Base-by-base conservation (phyloP, 352 stramenopile species). In the Globisporangium uncinulatum region DNA sequence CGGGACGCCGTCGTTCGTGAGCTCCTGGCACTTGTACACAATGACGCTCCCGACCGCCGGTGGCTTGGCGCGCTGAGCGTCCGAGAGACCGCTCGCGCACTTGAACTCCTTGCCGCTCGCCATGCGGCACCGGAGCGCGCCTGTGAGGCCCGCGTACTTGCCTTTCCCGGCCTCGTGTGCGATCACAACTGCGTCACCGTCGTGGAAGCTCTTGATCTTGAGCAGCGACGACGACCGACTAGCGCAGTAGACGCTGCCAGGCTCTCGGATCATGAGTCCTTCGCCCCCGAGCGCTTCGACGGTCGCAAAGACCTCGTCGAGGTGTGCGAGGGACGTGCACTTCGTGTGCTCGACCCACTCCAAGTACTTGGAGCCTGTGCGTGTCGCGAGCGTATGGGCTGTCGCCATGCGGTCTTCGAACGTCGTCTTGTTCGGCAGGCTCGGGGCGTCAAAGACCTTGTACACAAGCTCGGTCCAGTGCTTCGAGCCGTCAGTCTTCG, bases 21-120 rank as follows among this genome's bases (percentile, higher is more conserved):
- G 73, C 61, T 92, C 82, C 57, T 90, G 79, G 41, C 76, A 92
- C 57, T 87, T 87, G 71, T 89, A 90, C 64, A 87, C 83, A 50
- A 92, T 69, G 58, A 88, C 83, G n/a, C 66, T 70, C 10, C 76
- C 80, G 24, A 88, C 54, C 8, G 53, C 42, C 1, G 80, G 76
- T 17, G 80, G 80, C 1, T 73, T 59, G 36, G 60, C 65, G 37
- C 76, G 72, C 59, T 87, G 67, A 45, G 69, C 50, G 56, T 89
- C 78, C 31, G 76, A 89, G 11, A 92, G 66, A 0, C 82, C 82
- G 19, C 78, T 86, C 17, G 80, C 67, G 37, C 86, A 76, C 49
- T 87, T 87, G 59, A 92, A 92, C 63, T 72, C 76, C 57, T 88
- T 88, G 20, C 77, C 80, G 29, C 65, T 85, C 14, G 69, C 70